phyloP scores from a whole-genome alignment of 371 early-diverging fungal species.

The Circinella umbellata region DNA sequence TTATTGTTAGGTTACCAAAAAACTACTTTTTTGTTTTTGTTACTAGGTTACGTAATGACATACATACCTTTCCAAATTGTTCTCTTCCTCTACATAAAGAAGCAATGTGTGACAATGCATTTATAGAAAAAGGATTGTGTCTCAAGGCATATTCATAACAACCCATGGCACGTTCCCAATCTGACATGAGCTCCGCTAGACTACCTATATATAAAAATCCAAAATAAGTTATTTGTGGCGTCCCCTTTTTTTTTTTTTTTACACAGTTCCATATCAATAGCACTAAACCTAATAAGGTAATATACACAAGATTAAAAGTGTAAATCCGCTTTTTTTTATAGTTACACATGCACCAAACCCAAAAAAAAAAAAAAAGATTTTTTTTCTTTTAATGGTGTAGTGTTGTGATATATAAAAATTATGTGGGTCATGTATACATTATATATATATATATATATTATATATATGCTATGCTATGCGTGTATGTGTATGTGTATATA shows the following conservation, averaged over 20 bases:
- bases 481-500: too few relatives aligned
- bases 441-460: too few relatives aligned
- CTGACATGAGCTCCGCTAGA: constrained; percentile 76
- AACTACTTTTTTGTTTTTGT: too few relatives aligned
- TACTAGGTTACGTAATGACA: too few relatives aligned
- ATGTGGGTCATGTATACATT: too few relatives aligned
- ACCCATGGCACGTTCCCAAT: constrained; percentile 75
- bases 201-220: constrained; percentile 44
- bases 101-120: constrained; percentile 75
- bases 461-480: too few relatives aligned
- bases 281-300: constrained; percentile 16
- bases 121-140: constrained; percentile 87
- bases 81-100: constrained; percentile 71
- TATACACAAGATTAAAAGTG: constrained; percentile 31
- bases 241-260: constrained; percentile 15
- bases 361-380: not conserved
- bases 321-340: not conserved
- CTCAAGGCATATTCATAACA: constrained; percentile 86
- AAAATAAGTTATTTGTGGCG: constrained; percentile 27
- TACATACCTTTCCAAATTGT: constrained; percentile 55
- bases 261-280: constrained; percentile 4
- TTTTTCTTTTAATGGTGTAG: too few relatives aligned
- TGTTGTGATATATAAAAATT: too few relatives aligned
- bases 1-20: too few relatives aligned
- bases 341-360: constrained; percentile 22